These are phyloP conservation scores for Penicillium sp. DNA, from an alignment of 2,329 filamentous ascomycete genomes.

Conservation along the genomic window DNA sequence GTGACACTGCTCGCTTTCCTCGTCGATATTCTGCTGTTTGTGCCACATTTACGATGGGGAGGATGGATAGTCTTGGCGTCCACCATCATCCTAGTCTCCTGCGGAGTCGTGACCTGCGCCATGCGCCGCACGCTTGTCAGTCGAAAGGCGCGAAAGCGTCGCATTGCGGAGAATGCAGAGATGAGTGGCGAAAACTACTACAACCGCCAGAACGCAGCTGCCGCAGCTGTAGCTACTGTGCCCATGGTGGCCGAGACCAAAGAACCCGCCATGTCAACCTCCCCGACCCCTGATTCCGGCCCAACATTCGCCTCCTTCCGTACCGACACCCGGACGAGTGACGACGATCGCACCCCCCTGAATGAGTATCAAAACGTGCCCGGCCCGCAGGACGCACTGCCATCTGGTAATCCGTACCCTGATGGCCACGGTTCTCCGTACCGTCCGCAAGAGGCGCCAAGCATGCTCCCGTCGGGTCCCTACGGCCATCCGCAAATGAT, in stretches of 20 bases:
- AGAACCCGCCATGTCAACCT: slow-evolving; percentile 52
- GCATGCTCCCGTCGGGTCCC: slow-evolving; percentile 32
- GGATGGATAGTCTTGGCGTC: slow-evolving; percentile 88
- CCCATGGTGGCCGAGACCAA: slow-evolving; percentile 44
- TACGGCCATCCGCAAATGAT: slow-evolving; percentile 28
- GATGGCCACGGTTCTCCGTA: slow-evolving; percentile 29
- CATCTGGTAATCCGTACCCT: slow-evolving; percentile 25
- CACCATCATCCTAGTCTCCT: slow-evolving; percentile 75
- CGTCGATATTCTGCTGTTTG: slow-evolving; percentile 88
- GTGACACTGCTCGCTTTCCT: slow-evolving; percentile 81
- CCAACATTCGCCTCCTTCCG: slow-evolving; percentile 45
- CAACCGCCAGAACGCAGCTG: slow-evolving; percentile 50
- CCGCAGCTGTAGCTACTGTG: slow-evolving; percentile 22
- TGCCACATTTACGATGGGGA: slow-evolving; percentile 89
- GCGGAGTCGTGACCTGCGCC: slow-evolving; percentile 80
- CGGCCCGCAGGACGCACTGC: slow-evolving; percentile 21
- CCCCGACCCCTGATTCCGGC: slow-evolving; percentile 46
- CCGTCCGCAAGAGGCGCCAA: slow-evolving; percentile 34
- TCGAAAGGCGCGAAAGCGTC: slow-evolving; percentile 85
- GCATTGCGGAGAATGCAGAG: slow-evolving; percentile 88
- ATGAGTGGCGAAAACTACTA: slow-evolving; percentile 97
- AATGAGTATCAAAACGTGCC: slow-evolving; percentile 24
- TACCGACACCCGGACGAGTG: slow-evolving; percentile 27
- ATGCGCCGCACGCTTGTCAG: slow-evolving; percentile 91
- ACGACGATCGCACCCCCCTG: slow-evolving; percentile 39